Evolutionary conservation across 805 yeast species (phyloP).

Genomic region (Lipomyces lipofer): DNA sequence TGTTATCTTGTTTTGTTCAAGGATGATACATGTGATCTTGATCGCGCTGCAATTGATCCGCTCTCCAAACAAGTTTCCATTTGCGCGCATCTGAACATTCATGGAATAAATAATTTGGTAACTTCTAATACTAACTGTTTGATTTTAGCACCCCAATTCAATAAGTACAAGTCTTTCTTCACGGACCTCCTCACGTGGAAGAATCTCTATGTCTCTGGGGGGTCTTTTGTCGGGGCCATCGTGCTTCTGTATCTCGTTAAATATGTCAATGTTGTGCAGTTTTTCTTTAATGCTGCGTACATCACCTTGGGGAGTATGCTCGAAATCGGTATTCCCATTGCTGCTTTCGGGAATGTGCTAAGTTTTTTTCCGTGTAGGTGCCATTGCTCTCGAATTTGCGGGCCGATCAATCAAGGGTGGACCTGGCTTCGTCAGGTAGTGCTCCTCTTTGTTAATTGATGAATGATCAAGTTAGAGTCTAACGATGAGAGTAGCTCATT

Average conservation of each 20-base stretch:
- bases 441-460: not conserved
- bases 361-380: no score
- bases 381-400: constrained; percentile 23
- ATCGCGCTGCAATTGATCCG: no score
- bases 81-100: no score
- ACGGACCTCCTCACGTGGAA: constrained; percentile 25
- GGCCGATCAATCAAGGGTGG: constrained; percentile 20
- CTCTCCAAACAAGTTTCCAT: no score
- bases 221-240: constrained; percentile 7
- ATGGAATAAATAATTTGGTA: no score
- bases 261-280: constrained; percentile 14
- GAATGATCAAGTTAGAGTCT: no score
- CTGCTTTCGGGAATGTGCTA: not conserved
- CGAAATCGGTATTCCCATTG: no score
- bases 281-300: constrained; percentile 18
- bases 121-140: no score
- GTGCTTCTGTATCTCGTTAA: constrained; percentile 9
- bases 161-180: constrained; percentile 17
- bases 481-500: constrained; percentile 14
- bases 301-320: constrained; percentile 22
- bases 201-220: constrained; percentile 13
- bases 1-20: no score
- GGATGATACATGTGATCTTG: no score
- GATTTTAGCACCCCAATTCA: no score
- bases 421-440: constrained; percentile 23